Base-by-base conservation (phyloP, 2,329 filamentous ascomycete genomes). In the Ophiostoma novo-ulmi region DNA sequence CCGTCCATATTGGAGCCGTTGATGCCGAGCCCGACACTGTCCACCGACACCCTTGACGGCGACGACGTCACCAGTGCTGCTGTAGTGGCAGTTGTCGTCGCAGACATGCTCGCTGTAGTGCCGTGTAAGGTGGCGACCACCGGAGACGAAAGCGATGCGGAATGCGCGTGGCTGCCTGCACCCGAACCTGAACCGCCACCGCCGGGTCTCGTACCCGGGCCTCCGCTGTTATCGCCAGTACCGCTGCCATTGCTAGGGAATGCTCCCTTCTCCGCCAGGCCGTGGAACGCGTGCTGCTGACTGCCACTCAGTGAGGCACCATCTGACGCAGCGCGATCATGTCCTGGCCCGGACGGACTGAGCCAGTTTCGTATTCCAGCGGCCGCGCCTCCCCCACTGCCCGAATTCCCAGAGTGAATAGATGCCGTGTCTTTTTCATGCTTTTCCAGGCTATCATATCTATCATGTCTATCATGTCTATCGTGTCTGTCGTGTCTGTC, bases 251-350 rank as follows among this genome's bases (percentile, higher is more conserved):
- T 52, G 11, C 55, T 55, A 1, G 36, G 11, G 3, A 67, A 67
- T 14, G 76, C 73, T 6, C 77, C 76, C 52, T 85, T 84, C 22
- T 88, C 89, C 81, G 89, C 87, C 73, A 88, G 88, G n/a, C 85
- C 80, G 10, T 82, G 81, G 10, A 80, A 79, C 14, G 74, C 68
- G 44, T 69, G 61, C 35, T 44, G 67, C 13, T 58, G 68, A 10
- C 69, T 38, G 48, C 67, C 38, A 5, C 6, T 52, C 31, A 72
- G 69, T 3, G 74, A 71, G 52, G 75, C 75, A 22, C 72, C 44
- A 65, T 70, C 65, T 39, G 77, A 76, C 31, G 63, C 66, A n/a
- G 77, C 77, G 36, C 64, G 64, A 41, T 69, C 55, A 13, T 64
- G 61, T 3, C n/a, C 20, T 14, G 63, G 41, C 41, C n/a, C 20